Conservation (phyloP, 2,329 filamentous ascomycete species). For the Epichloe brachyelytri region DNA sequence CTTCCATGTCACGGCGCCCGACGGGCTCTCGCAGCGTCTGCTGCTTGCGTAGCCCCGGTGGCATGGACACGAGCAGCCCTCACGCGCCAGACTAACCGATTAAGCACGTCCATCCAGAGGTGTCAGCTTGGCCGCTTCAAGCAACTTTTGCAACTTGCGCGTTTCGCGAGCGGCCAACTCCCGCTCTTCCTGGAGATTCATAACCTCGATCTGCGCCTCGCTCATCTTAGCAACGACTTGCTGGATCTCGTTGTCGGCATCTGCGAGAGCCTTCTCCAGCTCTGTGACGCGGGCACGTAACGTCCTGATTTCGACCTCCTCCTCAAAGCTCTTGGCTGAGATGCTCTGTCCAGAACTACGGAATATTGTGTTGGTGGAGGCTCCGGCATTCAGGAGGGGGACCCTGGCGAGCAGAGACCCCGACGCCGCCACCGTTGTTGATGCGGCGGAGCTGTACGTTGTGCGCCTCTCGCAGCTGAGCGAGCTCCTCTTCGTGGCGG, state of each 20-base stretch:
- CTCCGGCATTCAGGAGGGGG: slow-evolving; percentile 21
- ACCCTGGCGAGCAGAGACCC: slow-evolving; percentile 19
- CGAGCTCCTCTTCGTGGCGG: slow-evolving; percentile 77
- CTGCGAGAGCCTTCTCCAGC: slow-evolving; percentile 58
- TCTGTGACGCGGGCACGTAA: slow-evolving; percentile 71
- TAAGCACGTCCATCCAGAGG: slow-evolving; percentile 15
- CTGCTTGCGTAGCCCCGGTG: background rate
- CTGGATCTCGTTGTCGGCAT: slow-evolving; percentile 62
- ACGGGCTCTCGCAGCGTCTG: background rate
- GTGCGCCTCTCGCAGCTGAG: slow-evolving; percentile 61
- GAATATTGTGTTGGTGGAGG: slow-evolving; percentile 19
- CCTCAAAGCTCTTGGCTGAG: slow-evolving; percentile 53
- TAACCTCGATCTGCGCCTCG: slow-evolving; percentile 68
- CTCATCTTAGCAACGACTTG: slow-evolving; percentile 73
- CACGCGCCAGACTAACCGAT: background rate
- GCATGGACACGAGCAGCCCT: background rate
- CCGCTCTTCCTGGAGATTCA: slow-evolving; percentile 61
- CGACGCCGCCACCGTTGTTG: slow-evolving; percentile 31
- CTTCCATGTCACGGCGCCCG: background rate
- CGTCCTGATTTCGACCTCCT: slow-evolving; percentile 60
- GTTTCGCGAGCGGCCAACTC: slow-evolving; percentile 65
- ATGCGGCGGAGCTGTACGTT: slow-evolving; percentile 65
- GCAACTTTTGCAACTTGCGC: slow-evolving; percentile 51
- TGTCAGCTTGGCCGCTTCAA: slow-evolving; percentile 51
- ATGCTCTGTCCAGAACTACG: slow-evolving; percentile 30